Percentiles rank a stretch among this genome's conserved stretches.
Evolutionary conservation across 495 filamentous ascomycete species (phyloP).

Genomic region (Talaromyces wortmannii): DNA sequence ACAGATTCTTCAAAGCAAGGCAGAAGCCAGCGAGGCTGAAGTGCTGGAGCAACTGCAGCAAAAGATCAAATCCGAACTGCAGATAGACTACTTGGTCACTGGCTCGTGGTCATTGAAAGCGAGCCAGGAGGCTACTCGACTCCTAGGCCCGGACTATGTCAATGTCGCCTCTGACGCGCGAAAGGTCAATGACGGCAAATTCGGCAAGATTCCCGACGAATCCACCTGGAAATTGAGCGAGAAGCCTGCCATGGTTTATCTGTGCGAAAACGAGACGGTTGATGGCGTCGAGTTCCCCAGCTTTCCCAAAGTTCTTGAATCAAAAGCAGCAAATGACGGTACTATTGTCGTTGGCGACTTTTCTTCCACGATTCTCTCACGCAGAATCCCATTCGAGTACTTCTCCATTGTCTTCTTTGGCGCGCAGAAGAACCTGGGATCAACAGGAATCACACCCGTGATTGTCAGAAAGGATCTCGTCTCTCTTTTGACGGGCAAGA

Average conservation of each 20-base stretch:
- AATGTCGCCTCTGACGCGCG: constrained; percentile 72
- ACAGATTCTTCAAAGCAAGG: constrained; percentile 24
- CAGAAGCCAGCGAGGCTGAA: constrained; percentile 37
- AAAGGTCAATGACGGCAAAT: constrained; percentile 71
- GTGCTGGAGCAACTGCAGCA: constrained; percentile 52
- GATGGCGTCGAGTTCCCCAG: constrained; percentile 90
- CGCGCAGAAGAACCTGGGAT: constrained; percentile 87
- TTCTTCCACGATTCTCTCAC: constrained; percentile 69
- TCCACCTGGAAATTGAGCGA: constrained; percentile 68
- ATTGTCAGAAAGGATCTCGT: constrained; percentile 75
- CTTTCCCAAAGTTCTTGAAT: constrained; percentile 59
- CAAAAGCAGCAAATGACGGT: constrained; percentile 40
- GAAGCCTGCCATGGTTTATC: constrained; percentile 73
- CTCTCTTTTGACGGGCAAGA: constrained; percentile 49
- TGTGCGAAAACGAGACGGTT: constrained; percentile 85
- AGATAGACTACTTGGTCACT: constrained; percentile 85
- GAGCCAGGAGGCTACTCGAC: constrained; percentile 70
- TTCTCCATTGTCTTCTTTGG: constrained; percentile 23
- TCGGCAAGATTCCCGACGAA: constrained; percentile 74
- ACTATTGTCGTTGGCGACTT: constrained; percentile 78
- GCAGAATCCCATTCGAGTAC: constrained; percentile 40
- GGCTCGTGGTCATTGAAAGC: constrained; percentile 90
- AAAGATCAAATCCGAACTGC: constrained; percentile 58
- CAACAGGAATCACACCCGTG: constrained; percentile 76
- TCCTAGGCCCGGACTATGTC: constrained; percentile 70